These are phyloP conservation scores for Plicaturopsis crispa DNA, from an alignment of 768 basidiomycete genomes.

Conservation along the genomic window DNA sequence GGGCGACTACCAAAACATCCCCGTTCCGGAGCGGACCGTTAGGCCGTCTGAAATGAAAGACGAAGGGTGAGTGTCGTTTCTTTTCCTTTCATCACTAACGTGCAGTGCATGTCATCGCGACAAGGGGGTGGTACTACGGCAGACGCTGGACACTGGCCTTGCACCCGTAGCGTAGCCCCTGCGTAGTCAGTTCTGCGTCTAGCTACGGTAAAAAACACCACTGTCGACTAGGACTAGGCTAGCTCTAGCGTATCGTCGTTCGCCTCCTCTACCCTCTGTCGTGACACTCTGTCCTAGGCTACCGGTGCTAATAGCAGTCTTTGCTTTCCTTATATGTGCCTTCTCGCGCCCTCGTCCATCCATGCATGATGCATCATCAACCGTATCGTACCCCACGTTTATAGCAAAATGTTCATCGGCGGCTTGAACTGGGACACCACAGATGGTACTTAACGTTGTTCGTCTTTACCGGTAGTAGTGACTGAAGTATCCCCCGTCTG, in stretches of 20 bases:
- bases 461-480: conserved; percentile 37
- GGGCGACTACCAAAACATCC: conserved; percentile 32
- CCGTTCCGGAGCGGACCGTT: conserved; percentile 54
- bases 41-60: conserved; percentile 93
- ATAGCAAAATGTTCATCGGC: conserved; percentile 99
- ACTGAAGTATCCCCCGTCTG: conserved; percentile 23
- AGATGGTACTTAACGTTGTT: conserved; percentile 69
- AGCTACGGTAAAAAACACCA: conserved; percentile 43
- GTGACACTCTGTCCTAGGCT: conserved; percentile 66
- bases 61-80: conserved; percentile 78
- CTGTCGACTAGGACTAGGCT: conserved; percentile 64
- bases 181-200: conserved; percentile 36
- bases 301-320: conserved; percentile 74
- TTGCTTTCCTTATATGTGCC: conserved; percentile 36
- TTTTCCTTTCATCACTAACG: conserved; percentile 2
- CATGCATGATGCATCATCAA: conserved; percentile 12
- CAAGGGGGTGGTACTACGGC: neutral
- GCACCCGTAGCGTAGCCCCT: conserved; percentile 16
- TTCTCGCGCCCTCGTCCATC: conserved; percentile 16
- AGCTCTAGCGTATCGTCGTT: conserved; percentile 64
- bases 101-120: conserved; percentile 3
- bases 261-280: conserved; percentile 49
- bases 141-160: conserved; percentile 5
- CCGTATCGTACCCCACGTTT: neutral
- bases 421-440: conserved; percentile 99